Base-by-base conservation (phyloP, 2,329 filamentous ascomycete species). In the Monilinia aucupariae region DNA sequence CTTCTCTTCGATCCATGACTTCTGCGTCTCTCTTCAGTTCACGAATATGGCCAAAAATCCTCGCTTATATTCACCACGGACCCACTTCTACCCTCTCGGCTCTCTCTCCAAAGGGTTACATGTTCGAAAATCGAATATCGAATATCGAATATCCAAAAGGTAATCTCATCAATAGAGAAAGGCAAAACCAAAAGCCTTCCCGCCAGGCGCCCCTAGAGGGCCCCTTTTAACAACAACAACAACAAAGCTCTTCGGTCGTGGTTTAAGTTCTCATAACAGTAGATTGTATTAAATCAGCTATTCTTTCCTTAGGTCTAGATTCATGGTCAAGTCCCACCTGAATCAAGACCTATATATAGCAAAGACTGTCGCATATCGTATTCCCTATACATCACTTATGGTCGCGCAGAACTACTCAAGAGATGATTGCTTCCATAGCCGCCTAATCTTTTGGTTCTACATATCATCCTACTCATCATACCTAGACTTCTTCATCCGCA, bases 301-400 rank as follows among this genome's bases (percentile, higher is more conserved):
- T 43, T 22, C 0, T 10, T n/a, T 45, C 22, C 25, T 9, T 10
- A 2, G 1, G 3, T 17, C 2, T 32, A 22, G 0, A 9, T n/a
- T 17, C 32, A 13, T 20, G 45, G 4, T 43, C 17, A 34, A 20
- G n/a, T 32, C 3, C 7, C 2, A 20, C n/a, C n/a, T 3, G 2
- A 2, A 45, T 13, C 20, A 25, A 47, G 2, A 13, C 12, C 25
- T n/a, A n/a, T n/a, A n/a, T 1, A 48, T 39, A 39, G 37, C 13
- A 39, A 39, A 17, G 37, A 5, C 15, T 15, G 37, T 39, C 37
- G 5, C 37, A 39, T 39, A 4, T 15, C 15, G 5, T 39, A 4
- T 4, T 15, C 12, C 37, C 13, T 39, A 12, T 39, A 39, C 3
- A 17, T 39, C 15, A 0, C 37, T 15, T 15, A 15, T 15, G 13